Evolutionary conservation across 2,329 filamentous ascomycete genomes (phyloP).

Genomic region (Paracoccidioides lutzii): DNA sequence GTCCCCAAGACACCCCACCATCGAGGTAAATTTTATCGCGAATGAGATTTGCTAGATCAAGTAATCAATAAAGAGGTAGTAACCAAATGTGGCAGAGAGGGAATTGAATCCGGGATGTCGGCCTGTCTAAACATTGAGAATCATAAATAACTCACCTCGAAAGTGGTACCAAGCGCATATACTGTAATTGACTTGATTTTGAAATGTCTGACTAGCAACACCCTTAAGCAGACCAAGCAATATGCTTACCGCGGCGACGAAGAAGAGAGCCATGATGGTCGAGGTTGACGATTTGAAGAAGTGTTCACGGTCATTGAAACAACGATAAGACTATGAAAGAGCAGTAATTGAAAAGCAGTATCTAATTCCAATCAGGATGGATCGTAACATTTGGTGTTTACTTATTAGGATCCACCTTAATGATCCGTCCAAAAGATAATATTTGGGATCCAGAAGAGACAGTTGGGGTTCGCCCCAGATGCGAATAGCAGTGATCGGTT

Average conservation of each 20-base stretch:
- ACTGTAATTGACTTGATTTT: not conserved
- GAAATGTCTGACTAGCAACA: slow-evolving; percentile 26
- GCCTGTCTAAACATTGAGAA: not conserved
- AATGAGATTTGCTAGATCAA: slow-evolving; percentile 40
- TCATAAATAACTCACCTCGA: not conserved
- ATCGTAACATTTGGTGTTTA: too few relatives aligned
- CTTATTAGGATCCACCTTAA: too few relatives aligned
- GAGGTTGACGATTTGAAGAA: too few relatives aligned
- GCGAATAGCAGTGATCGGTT: too few relatives aligned
- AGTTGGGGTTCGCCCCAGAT: too few relatives aligned
- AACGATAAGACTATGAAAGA: too few relatives aligned
- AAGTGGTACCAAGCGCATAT: not conserved
- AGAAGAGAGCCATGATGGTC: not conserved
- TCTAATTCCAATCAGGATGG: too few relatives aligned
- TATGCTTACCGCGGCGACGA: slow-evolving; percentile 5
- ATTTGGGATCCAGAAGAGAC: too few relatives aligned
- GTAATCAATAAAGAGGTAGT: slow-evolving; percentile 7
- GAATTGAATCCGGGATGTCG: not conserved
- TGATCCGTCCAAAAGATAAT: too few relatives aligned
- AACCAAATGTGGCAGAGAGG: not conserved
- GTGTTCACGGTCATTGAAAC: too few relatives aligned
- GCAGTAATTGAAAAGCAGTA: too few relatives aligned
- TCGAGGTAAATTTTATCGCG: slow-evolving; percentile 54
- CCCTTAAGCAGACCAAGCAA: slow-evolving; percentile 14
- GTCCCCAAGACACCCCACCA: slow-evolving; percentile 46